phyloP scores from a whole-genome alignment of 75 land plant genomes.

The Sequoia sempervirens region DNA sequence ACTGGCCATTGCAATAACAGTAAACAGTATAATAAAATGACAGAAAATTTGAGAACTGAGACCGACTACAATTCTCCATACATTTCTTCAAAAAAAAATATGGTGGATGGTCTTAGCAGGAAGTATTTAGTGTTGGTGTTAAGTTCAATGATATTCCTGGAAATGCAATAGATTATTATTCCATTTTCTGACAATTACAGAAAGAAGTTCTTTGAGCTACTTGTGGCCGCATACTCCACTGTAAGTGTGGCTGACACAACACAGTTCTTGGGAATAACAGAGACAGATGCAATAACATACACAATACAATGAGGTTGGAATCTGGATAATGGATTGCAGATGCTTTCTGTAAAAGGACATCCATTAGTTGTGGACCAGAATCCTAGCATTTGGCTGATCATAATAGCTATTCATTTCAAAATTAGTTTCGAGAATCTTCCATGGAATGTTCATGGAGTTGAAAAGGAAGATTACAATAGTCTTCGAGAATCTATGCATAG shows the following conservation, averaged over 20 bases:
- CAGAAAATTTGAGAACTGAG: background rate
- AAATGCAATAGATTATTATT: no score
- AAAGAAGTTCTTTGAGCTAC: slow-evolving; percentile 60
- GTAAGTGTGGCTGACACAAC: slow-evolving; percentile 79
- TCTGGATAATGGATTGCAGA: no score
- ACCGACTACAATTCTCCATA: background rate
- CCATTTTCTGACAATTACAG: slow-evolving; percentile 80
- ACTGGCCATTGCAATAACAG: background rate
- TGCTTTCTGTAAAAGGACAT: no score
- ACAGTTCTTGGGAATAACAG: slow-evolving; percentile 73
- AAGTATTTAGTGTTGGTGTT: background rate
- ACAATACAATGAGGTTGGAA: no score
- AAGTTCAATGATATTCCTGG: background rate
- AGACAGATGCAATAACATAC: slow-evolving; percentile 65
- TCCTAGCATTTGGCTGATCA: no score
- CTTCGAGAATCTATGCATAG: no score
- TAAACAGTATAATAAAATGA: background rate
- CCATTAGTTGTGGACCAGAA: no score
- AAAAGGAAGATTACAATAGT: no score
- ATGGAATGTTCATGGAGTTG: no score
- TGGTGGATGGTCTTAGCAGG: background rate
- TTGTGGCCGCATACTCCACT: slow-evolving; percentile 84
- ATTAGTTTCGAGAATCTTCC: no score
- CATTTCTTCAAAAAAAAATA: background rate
- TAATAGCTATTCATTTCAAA: no score